phyloP scores from a whole-genome alignment of 768 basidiomycete genomes.

The Leccinum imitatum region DNA sequence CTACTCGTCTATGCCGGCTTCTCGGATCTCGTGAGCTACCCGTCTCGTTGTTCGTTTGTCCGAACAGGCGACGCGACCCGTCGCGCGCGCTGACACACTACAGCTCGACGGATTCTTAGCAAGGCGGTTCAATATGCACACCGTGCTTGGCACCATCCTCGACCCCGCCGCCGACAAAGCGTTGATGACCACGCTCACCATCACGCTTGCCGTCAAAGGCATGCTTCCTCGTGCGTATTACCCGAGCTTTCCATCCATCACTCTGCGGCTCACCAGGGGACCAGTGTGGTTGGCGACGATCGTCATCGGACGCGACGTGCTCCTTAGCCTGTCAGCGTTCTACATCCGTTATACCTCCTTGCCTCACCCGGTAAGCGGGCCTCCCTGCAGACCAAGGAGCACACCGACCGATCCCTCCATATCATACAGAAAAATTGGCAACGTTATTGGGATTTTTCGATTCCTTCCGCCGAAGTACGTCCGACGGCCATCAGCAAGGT shows the following conservation, averaged over 20 bases:
- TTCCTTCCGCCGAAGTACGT: slow-evolving; percentile 92
- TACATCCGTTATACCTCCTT: slow-evolving; percentile 91
- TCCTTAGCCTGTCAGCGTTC: slow-evolving; percentile 85
- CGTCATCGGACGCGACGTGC: slow-evolving; percentile 86
- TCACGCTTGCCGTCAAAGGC: slow-evolving; percentile 80
- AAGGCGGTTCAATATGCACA: slow-evolving; percentile 78
- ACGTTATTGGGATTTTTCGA: slow-evolving; percentile 95
- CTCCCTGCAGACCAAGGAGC: not conserved
- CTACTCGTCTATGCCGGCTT: slow-evolving; percentile 90
- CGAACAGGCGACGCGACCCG: slow-evolving; percentile 4
- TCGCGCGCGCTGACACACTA: not conserved
- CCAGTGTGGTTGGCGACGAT: slow-evolving; percentile 82
- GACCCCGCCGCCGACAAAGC: slow-evolving; percentile 98
- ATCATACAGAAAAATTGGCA: slow-evolving; percentile 77
- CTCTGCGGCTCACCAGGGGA: not conserved
- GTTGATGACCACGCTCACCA: slow-evolving; percentile 89
- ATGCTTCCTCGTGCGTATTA: slow-evolving; percentile 72
- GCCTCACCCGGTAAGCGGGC: slow-evolving; percentile 65
- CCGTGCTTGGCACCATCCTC: slow-evolving; percentile 92
- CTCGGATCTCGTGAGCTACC: slow-evolving; percentile 75
- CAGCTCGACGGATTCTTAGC: slow-evolving; percentile 94
- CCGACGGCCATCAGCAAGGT: slow-evolving; percentile 96
- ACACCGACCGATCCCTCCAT: slow-evolving; percentile 4
- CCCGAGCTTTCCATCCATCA: not conserved
- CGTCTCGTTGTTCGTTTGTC: slow-evolving; percentile 1